Percentiles rank a stretch among this genome's conserved stretches.
Conservation (phyloP, 805 yeast genomes). For the Yarrowia keelungensis region DNA sequence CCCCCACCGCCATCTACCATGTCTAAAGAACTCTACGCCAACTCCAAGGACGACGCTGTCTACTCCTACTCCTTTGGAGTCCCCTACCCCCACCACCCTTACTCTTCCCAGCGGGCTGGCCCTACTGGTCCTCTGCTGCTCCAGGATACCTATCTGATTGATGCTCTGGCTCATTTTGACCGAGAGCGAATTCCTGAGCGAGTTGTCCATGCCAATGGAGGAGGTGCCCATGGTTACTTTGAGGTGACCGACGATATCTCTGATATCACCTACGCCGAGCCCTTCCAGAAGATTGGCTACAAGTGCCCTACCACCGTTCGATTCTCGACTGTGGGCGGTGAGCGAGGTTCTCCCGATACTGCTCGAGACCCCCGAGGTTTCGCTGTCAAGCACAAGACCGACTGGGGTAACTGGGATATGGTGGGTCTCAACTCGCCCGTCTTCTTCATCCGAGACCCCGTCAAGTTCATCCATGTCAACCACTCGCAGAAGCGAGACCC, state of each 20-base stretch:
- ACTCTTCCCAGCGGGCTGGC: slow-evolving; percentile 61
- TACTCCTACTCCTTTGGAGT: slow-evolving; percentile 35
- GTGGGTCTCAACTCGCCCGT: slow-evolving; percentile 88
- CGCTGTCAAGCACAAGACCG: slow-evolving; percentile 79
- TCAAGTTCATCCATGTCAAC: slow-evolving; percentile 85
- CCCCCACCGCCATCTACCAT: background rate
- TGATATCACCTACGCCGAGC: slow-evolving; percentile 71
- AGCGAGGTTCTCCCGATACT: slow-evolving; percentile 78
- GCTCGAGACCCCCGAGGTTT: slow-evolving; percentile 91
- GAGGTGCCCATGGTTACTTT: slow-evolving; percentile 87
- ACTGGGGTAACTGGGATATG: slow-evolving; percentile 84
- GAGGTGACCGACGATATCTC: slow-evolving; percentile 87
- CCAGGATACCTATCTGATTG: slow-evolving; percentile 83
- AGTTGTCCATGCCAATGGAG: slow-evolving; percentile 93
- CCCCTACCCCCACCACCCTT: slow-evolving; percentile 40
- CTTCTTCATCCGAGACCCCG: slow-evolving; percentile 83
- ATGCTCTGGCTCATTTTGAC: slow-evolving; percentile 84
- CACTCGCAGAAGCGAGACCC: slow-evolving; percentile 91
- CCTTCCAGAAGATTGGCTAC: slow-evolving; percentile 73
- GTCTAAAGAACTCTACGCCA: slow-evolving; percentile 28
- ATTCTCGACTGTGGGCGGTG: slow-evolving; percentile 90
- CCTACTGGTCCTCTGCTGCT: slow-evolving; percentile 78
- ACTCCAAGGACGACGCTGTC: slow-evolving; percentile 35
- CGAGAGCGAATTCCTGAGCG: slow-evolving; percentile 91
- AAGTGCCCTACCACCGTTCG: slow-evolving; percentile 71